phyloP scores from a whole-genome alignment of 345 rosid species.

The Odontarrhena argentea region DNA sequence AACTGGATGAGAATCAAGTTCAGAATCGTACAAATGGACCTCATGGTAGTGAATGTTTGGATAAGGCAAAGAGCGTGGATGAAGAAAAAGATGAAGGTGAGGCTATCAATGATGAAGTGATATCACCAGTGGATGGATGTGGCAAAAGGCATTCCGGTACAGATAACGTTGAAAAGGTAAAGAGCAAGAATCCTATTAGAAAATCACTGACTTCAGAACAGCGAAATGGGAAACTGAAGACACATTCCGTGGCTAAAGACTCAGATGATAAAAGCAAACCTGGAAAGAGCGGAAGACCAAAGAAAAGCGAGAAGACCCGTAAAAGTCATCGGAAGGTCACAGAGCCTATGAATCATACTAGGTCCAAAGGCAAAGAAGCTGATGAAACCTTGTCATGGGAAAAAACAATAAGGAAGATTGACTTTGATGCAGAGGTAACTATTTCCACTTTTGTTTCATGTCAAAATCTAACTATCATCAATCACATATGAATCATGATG shows the following conservation, averaged over 20 bases:
- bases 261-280: not conserved
- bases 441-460: not conserved
- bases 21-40: conserved; percentile 5
- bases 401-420: conserved; percentile 28
- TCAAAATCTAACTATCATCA: conserved; percentile 8
- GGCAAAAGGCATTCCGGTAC: conserved; percentile 12
- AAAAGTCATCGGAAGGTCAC: conserved; percentile 13
- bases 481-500: conserved; percentile 1
- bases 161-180: conserved; percentile 7
- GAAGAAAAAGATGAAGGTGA: conserved; percentile 8
- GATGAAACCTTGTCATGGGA: conserved; percentile 19
- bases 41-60: conserved; percentile 6
- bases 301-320: conserved; percentile 9
- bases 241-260: not conserved
- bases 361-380: conserved; percentile 18
- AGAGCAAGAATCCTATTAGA: conserved; percentile 13
- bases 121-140: conserved; percentile 28
- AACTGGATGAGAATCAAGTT: not conserved
- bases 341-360: not conserved
- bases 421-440: conserved; percentile 40
- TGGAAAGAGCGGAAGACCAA: conserved; percentile 15
- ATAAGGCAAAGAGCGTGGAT: conserved; percentile 16
- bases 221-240: not conserved
- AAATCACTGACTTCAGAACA: conserved; percentile 22
- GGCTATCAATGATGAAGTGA: conserved; percentile 12